These are phyloP conservation scores for Leishmania guyanensis DNA, from an alignment of 208 protist genomes.

Conservation along the genomic window DNA sequence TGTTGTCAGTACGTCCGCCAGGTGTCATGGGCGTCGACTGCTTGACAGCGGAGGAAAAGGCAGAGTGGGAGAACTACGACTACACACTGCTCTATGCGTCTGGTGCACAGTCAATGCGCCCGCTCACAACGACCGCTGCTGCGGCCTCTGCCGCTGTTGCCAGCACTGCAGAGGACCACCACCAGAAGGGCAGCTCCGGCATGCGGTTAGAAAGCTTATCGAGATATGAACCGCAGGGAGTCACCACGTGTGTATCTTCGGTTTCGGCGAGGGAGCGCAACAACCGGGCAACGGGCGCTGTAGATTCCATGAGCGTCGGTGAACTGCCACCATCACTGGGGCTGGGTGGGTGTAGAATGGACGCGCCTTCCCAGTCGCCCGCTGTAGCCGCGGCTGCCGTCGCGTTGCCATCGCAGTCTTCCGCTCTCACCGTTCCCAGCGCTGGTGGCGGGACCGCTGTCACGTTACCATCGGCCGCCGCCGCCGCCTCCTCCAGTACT, in stretches of 20 bases:
- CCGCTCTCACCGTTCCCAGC: not conserved
- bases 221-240: not conserved
- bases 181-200: not conserved
- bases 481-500: not conserved
- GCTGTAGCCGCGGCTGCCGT: not conserved
- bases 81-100: slow-evolving; percentile 30
- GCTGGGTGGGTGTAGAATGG: not conserved
- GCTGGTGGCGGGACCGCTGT: not conserved
- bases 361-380: not conserved
- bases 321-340: not conserved
- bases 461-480: not conserved
- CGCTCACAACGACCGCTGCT: slow-evolving; percentile 3
- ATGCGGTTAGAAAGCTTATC: not conserved
- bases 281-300: not conserved
- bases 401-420: not conserved
- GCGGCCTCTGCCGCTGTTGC: slow-evolving; percentile 2
- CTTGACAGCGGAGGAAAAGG: slow-evolving; percentile 29
- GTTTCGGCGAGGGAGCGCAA: not conserved
- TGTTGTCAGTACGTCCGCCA: not conserved
- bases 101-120: not conserved
- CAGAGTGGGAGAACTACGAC: slow-evolving; percentile 33
- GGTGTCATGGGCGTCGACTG: slow-evolving; percentile 37
- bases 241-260: not conserved
- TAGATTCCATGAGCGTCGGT: not conserved
- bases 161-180: not conserved